A percentile compares a stretch with the other conserved stretches of the same genome.
phyloP scores from a whole-genome alignment of 1,139 yeast species.

The Blastobotrys malaysiensis region DNA sequence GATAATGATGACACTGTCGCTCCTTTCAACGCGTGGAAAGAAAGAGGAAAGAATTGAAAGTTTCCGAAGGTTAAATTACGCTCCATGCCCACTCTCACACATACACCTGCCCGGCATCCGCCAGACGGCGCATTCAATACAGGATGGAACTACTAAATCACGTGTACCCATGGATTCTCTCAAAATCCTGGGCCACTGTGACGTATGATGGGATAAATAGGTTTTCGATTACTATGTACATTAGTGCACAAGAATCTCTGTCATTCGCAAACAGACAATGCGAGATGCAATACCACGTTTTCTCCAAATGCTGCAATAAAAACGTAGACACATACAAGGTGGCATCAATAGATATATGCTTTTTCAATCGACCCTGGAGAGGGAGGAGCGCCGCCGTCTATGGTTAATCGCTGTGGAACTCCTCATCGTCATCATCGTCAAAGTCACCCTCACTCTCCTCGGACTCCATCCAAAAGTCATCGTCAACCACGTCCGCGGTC shows the following conservation, averaged over 20 bases:
- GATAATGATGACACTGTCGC: too few relatives aligned
- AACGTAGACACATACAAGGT: not conserved
- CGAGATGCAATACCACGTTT: not conserved
- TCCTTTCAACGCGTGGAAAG: too few relatives aligned
- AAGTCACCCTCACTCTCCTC: conserved; percentile 60
- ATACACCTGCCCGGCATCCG: not conserved
- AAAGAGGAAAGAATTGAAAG: not conserved
- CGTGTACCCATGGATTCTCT: too few relatives aligned
- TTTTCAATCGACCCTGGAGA: not conserved
- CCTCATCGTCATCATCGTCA: conserved; percentile 27
- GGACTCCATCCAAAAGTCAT: conserved; percentile 81
- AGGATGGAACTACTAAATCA: too few relatives aligned
- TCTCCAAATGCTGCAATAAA: not conserved
- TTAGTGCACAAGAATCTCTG: not conserved
- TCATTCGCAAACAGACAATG: not conserved
- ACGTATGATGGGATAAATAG: not conserved
- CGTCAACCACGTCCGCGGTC: conserved; percentile 67
- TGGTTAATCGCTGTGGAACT: conserved; percentile 31
- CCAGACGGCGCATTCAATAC: too few relatives aligned
- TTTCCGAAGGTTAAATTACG: not conserved
- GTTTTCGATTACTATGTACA: not conserved
- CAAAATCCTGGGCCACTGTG: too few relatives aligned
- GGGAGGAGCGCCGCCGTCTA: conserved; percentile 11
- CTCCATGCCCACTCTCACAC: not conserved
- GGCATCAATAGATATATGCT: not conserved